Base-by-base conservation (phyloP, 2,329 filamentous ascomycete genomes). In the Diaporthe citriasiana region DNA sequence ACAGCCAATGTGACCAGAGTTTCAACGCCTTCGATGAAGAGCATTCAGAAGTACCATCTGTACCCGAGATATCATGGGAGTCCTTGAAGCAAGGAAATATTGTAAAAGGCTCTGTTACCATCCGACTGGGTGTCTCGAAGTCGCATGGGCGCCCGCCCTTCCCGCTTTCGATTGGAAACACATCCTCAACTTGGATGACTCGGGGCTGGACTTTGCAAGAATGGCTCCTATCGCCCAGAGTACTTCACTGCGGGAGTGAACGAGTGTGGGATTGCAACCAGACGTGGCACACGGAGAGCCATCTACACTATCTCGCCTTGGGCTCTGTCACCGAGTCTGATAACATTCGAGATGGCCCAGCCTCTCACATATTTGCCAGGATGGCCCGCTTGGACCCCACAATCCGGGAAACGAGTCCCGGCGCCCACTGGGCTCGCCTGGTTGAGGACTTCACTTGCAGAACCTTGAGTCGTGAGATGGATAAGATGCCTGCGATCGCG, bases 201-300 rank as follows among this genome's bases (percentile, higher is more conserved):
- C 15, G 40, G 0, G 38, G 59, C 2, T 63, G 59, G 59, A 63
- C 59, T 1, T 33, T 63, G 10, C 40, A 45, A 33, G 40, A 63
- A 33, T 63, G 40, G 59, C 59, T 63, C 4, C 27, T 63, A 1
- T 63, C 59, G 4, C 40, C 59, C 1, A 27, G 59, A 5, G 59
- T 47, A 0, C 10, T 63, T 1, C 59, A 63, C 19, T 63, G 59
- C 4, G 59, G 59, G n/a, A 30, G 10, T 1, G 40, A 63, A 9
- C 47, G 59, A 17, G 6, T 63, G 38, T 63, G 59, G 59, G 59
- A 47, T n/a, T 63, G 59, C 59, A n/a, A 63, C 10, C 4, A 63
- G 10, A 30, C 59, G 4, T 63, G 40, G 40, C 7, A 59, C n/a
- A 25, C 33, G 3, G 56, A 59, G 35, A 40, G 22, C 7, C 35